Percentiles rank a stretch among this genome's conserved stretches.
phyloP scores from a whole-genome alignment of 306 rosid genomes.

The Fragaria nilgerrensis region DNA sequence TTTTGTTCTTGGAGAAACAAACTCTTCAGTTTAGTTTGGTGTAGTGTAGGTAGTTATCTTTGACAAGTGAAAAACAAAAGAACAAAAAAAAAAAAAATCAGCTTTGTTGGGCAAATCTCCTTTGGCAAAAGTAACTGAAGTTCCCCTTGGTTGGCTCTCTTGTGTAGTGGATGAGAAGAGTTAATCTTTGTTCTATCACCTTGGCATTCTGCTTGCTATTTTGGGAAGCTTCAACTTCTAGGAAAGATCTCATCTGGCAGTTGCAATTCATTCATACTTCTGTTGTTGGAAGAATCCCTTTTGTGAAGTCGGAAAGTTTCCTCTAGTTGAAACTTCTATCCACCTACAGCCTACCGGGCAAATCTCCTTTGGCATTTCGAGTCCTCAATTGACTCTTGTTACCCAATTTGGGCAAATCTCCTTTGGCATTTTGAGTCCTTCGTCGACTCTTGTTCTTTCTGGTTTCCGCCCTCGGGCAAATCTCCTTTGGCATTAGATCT shows the following conservation, averaged over 20 bases:
- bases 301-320: conserved; percentile 35
- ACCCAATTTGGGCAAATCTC: conserved; percentile 55
- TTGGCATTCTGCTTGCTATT: conserved; percentile 33
- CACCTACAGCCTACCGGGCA: conserved; percentile 60
- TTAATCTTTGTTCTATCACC: conserved; percentile 30
- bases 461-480: conserved; percentile 47
- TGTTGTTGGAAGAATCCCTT: conserved; percentile 38
- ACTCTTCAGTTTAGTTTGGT: background rate
- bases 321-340: conserved; percentile 45
- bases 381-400: conserved; percentile 51
- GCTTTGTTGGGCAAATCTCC: conserved; percentile 76
- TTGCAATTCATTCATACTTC: conserved; percentile 34
- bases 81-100: background rate
- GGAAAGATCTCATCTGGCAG: conserved; percentile 24
- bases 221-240: conserved; percentile 23
- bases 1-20: conserved; percentile 32
- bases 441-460: conserved; percentile 36
- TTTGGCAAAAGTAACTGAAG: conserved; percentile 60
- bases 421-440: conserved; percentile 68
- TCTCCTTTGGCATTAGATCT: conserved; percentile 52
- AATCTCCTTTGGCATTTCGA: conserved; percentile 97
- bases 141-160: conserved; percentile 36
- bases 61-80: conserved; percentile 24
- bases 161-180: conserved; percentile 25
- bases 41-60: conserved; percentile 5